Evolutionary conservation across 1,139 yeast species (phyloP).

Genomic region (Hemisphaericaspora xylanilytica): DNA sequence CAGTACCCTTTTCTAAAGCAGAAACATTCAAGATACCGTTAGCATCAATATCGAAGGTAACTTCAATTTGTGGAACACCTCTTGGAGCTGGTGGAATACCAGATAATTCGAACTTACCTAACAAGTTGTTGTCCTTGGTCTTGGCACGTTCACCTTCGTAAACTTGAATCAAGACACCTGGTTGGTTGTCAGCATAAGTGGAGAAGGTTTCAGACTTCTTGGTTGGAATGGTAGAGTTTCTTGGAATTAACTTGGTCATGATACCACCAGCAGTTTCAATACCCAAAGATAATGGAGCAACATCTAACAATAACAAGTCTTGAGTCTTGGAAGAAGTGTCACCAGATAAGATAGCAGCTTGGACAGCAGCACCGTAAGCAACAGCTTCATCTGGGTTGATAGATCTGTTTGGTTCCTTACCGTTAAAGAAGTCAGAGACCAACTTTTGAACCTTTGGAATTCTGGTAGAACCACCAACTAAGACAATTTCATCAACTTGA

Average conservation of each 20-base stretch:
- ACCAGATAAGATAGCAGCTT: conserved; percentile 84
- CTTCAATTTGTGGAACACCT: conserved; percentile 97
- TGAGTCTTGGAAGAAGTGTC: conserved; percentile 66
- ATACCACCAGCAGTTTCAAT: conserved; percentile 98
- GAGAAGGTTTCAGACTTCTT: conserved; percentile 96
- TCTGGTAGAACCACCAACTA: conserved; percentile 99
- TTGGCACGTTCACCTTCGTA: conserved; percentile 97
- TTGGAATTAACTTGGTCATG: conserved; percentile 94
- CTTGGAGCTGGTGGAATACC: conserved; percentile 99
- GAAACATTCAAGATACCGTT: conserved; percentile 93
- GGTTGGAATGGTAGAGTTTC: conserved; percentile 97
- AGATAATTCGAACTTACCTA: conserved; percentile 92
- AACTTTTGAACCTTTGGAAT: conserved; percentile 98
- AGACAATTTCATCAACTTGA: conserved; percentile 88
- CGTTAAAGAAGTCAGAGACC: conserved; percentile 95
- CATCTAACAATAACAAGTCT: conserved; percentile 84
- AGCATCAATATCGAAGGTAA: conserved; percentile 90
- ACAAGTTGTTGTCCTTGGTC: conserved; percentile 91
- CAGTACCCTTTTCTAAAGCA: conserved; percentile 95
- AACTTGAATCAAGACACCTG: conserved; percentile 93
- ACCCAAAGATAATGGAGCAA: conserved; percentile 91
- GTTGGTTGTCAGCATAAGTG: conserved; percentile 96
- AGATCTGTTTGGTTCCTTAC: conserved; percentile 92
- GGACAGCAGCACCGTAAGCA: conserved; percentile 98
- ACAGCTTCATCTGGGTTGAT: conserved; percentile 99